Evolutionary conservation across 305 asterid genomes (phyloP).

Genomic region (Fraxinus greggii): DNA sequence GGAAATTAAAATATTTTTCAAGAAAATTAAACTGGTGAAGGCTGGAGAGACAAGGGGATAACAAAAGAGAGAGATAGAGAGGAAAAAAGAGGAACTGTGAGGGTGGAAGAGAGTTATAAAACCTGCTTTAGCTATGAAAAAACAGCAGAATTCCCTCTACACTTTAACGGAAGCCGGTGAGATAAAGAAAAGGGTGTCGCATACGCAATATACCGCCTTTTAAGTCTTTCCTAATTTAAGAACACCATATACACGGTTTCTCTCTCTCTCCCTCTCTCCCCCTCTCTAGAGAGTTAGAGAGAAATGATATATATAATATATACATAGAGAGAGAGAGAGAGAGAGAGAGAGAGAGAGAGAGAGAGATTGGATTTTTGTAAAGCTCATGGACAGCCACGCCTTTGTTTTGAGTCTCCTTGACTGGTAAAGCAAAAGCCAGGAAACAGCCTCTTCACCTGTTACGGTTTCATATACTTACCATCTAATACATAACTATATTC

Average conservation of each 20-base stretch:
- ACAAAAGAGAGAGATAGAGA: neutral
- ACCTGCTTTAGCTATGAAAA: constrained; percentile 56
- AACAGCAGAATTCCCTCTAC: constrained; percentile 46
- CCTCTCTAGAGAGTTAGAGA: neutral
- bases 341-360: constrained; percentile 35
- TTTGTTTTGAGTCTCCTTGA: constrained; percentile 50
- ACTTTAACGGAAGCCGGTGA: constrained; percentile 77
- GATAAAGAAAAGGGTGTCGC: constrained; percentile 69
- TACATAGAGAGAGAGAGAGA: constrained; percentile 25
- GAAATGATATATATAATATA: constrained; percentile 5
- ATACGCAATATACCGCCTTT: constrained; percentile 42
- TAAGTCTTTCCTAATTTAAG: constrained; percentile 64
- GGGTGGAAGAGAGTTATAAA: constrained; percentile 41
- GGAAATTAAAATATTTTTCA: constrained; percentile 2
- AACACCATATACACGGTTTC: constrained; percentile 37
- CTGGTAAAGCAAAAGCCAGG: constrained; percentile 66
- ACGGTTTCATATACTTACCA: neutral
- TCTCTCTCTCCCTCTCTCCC: constrained; percentile 27
- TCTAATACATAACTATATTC: neutral
- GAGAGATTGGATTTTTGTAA: constrained; percentile 27
- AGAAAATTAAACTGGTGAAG: constrained; percentile 1
- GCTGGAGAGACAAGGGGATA: constrained; percentile 21
- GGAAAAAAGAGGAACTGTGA: constrained; percentile 20
- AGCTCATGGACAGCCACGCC: constrained; percentile 25
- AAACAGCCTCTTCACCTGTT: constrained; percentile 17